Evolutionary conservation across 306 rosid genomes (phyloP), one percentile per base, ranked within the genome.

Genomic region (Herpetospermum pedunculosum): DNA sequence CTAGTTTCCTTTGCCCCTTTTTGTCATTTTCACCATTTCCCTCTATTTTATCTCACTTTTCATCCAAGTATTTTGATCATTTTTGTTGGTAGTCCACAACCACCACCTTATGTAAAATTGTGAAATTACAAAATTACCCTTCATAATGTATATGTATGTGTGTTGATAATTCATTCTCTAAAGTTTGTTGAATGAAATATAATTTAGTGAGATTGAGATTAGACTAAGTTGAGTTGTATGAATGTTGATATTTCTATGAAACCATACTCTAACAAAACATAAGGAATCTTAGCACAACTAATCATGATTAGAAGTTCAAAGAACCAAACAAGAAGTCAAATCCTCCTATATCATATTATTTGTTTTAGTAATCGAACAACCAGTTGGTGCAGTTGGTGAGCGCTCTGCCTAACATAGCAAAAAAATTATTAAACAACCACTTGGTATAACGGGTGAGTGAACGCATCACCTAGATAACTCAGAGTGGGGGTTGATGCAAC

Each of bases 11-110:
- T n/a, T 48, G 23, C 6, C 57, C 80, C 82, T 76, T 87, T 85
- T 87, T 81, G 84, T 83, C 83, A 79, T 54, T 82, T 79, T 80
- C 85, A 67, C 65, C 37, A 8, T 52, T 4, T 25, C 34, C 18
- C 16, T 15, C 14, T 30, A 5, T 34, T 46, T 26, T 53, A 26
- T 62, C 46, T 65, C 54, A 75, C 80, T 26, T 69, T 32, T 58
- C 62, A 77, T 48, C 59, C 30, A 3, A 23, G 5, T 30, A 54
- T 25, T 54, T 54, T 23, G 16, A 19, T 53, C 32, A 23, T 13
- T 58, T 52, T 58, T 29, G 12, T 6, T 29, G 21, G 38, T 8
- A 58, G 37, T 29, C 4, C 40, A 29, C 8, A 28, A 15, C 21
- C 38, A 29, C 26, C 10, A 14, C 21, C n/a, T 29, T 58, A 58